Percentiles rank a stretch among this genome's conserved stretches.
These are phyloP conservation scores for Cutaneotrichosporon sp. DNA, from an alignment of 1,284 basidiomycete genomes.

Conservation along the genomic window DNA sequence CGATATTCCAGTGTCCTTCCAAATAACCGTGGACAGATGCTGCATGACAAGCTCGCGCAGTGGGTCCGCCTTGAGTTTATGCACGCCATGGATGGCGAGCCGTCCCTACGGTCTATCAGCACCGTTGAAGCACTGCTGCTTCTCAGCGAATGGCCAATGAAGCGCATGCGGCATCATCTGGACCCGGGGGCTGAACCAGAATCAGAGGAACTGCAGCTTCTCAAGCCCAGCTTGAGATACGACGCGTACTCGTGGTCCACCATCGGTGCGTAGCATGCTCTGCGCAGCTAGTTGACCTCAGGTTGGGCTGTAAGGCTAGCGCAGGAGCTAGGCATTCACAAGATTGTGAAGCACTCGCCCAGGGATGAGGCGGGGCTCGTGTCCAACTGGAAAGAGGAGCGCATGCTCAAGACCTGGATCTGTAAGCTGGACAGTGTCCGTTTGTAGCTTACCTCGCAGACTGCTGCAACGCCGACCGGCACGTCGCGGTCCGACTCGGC, in stretches of 20 bases:
- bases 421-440: not conserved
- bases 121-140: conserved; percentile 15
- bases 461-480: conserved; percentile 11
- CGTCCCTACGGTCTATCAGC: conserved; percentile 3
- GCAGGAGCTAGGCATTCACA: conserved; percentile 16
- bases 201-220: conserved; percentile 5
- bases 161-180: conserved; percentile 1
- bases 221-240: conserved; percentile 10
- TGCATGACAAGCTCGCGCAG: conserved; percentile 7
- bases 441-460: not conserved
- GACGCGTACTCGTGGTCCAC: conserved; percentile 13
- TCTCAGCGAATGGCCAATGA: conserved; percentile 16
- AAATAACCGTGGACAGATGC: not conserved
- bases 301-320: conserved; percentile 11
- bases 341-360: conserved; percentile 2
- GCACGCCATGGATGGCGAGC: conserved; percentile 11
- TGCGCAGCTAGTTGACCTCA: not conserved
- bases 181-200: not conserved
- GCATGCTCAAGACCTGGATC: conserved; percentile 16
- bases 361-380: not conserved
- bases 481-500: conserved; percentile 10
- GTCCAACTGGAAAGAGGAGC: conserved; percentile 5
- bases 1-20: conserved; percentile 8
- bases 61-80: conserved; percentile 11
- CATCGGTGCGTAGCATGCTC: not conserved